Evolutionary conservation across 2,329 filamentous ascomycete species (phyloP).

Genomic region (Dryadomyces sulphureus): DNA sequence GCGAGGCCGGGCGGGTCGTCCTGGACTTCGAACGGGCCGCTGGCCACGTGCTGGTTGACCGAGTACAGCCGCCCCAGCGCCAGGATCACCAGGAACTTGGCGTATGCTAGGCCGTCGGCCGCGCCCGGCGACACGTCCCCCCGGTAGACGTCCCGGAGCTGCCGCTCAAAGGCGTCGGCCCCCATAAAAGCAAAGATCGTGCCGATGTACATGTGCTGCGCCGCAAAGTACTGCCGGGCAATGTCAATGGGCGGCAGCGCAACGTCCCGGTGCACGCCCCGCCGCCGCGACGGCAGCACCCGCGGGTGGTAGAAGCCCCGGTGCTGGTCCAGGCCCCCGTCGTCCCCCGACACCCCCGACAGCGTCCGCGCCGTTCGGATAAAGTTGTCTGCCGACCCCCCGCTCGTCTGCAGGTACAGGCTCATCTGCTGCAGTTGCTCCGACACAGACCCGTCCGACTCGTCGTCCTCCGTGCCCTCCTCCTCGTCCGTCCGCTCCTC

Average conservation of each 20-base stretch:
- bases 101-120: conserved; percentile 31
- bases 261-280: conserved; percentile 7
- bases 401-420: conserved; percentile 9
- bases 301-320: conserved; percentile 20
- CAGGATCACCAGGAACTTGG: conserved; percentile 35
- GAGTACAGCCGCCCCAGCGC: conserved; percentile 43
- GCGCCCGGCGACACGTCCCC: conserved; percentile 22
- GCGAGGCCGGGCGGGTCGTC: conserved; percentile 35
- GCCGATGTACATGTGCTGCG: conserved; percentile 40
- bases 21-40: conserved; percentile 17
- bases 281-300: conserved; percentile 19
- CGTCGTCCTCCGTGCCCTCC: neutral
- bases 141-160: conserved; percentile 26
- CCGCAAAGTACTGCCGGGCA: conserved; percentile 24
- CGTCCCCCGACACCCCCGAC: conserved; percentile 15
- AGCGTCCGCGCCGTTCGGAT: conserved; percentile 21
- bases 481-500: neutral
- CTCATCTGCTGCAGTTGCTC: conserved; percentile 7
- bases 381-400: conserved; percentile 23
- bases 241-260: conserved; percentile 33
- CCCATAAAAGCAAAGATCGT: conserved; percentile 40
- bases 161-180: conserved; percentile 28
- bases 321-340: conserved; percentile 17
- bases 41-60: conserved; percentile 38
- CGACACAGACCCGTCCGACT: conserved; percentile 2